Evolutionary conservation across 768 basidiomycete species (phyloP).

Genomic region (Termitomyces sp.): DNA sequence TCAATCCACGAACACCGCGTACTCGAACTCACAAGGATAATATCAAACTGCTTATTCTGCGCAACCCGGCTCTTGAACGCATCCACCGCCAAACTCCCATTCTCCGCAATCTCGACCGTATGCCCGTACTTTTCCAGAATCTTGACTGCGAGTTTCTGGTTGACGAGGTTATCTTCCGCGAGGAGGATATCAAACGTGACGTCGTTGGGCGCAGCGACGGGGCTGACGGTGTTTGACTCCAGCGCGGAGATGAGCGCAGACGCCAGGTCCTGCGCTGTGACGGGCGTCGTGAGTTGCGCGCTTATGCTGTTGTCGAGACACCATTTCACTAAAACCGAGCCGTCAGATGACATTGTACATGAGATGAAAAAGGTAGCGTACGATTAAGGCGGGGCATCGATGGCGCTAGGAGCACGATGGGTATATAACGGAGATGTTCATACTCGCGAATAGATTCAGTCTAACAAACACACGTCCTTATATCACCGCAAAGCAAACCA

Average conservation of each 20-base stretch:
- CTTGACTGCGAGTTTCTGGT: constrained; percentile 95
- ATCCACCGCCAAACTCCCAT: constrained; percentile 90
- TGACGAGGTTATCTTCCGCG: constrained; percentile 95
- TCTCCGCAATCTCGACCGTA: constrained; percentile 94
- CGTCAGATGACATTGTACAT: neutral
- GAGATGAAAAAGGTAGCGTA: constrained; percentile 29
- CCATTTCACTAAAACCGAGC: constrained; percentile 71
- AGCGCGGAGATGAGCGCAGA: constrained; percentile 91
- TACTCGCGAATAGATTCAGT: constrained; percentile 87
- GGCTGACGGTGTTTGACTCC: constrained; percentile 90
- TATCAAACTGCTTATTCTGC: constrained; percentile 76
- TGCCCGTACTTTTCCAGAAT: constrained; percentile 96
- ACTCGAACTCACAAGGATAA: constrained; percentile 69
- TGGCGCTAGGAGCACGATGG: constrained; percentile 86
- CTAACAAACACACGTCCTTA: constrained; percentile 30
- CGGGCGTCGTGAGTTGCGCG: constrained; percentile 90
- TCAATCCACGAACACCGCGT: too few species aligned
- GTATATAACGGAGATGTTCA: constrained; percentile 95
- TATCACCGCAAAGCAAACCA: neutral
- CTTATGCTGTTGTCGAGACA: constrained; percentile 95
- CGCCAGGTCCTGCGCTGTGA: constrained; percentile 82
- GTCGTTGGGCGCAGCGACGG: constrained; percentile 81
- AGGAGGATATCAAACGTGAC: constrained; percentile 88
- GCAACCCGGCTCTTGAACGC: constrained; percentile 78
- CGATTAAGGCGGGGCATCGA: constrained; percentile 71